Conservation (phyloP, 352 stramenopile species). For the Albugo candida region DNA sequence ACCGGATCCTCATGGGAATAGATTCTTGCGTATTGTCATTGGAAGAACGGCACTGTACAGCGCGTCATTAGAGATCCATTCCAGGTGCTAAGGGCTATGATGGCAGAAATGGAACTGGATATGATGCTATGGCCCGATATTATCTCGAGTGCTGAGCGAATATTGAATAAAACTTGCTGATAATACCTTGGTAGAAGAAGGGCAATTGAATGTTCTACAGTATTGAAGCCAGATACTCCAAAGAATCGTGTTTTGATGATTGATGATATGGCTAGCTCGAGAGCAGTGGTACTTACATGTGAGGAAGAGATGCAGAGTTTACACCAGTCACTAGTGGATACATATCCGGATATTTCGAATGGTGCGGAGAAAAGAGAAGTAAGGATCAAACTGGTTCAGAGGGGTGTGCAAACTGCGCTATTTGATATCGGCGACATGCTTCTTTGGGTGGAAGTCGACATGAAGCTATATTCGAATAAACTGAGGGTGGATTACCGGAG, state of each 20-base stretch:
- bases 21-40: constrained; percentile 11
- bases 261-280: too few species aligned
- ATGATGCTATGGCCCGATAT: background rate
- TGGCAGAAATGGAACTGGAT: background rate
- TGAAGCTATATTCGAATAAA: constrained; percentile 11
- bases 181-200: constrained; percentile 3
- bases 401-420: too few species aligned
- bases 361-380: too few species aligned
- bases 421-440: constrained; percentile 12
- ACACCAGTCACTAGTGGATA: too few species aligned
- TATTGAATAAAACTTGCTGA: constrained; percentile 14
- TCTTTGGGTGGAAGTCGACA: constrained; percentile 11
- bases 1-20: background rate
- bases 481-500: constrained; percentile 11
- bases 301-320: too few species aligned
- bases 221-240: too few species aligned
- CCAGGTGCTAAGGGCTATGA: constrained; percentile 7
- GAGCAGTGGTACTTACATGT: too few species aligned
- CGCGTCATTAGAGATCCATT: constrained; percentile 13
- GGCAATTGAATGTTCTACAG: constrained; percentile 5
- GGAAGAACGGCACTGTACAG: constrained; percentile 14
- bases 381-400: too few species aligned
- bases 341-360: too few species aligned
- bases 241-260: too few species aligned
- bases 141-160: constrained; percentile 5